phyloP scores from a whole-genome alignment of 2,329 filamentous ascomycete genomes.

The Pseudogymnoascus sp. region DNA sequence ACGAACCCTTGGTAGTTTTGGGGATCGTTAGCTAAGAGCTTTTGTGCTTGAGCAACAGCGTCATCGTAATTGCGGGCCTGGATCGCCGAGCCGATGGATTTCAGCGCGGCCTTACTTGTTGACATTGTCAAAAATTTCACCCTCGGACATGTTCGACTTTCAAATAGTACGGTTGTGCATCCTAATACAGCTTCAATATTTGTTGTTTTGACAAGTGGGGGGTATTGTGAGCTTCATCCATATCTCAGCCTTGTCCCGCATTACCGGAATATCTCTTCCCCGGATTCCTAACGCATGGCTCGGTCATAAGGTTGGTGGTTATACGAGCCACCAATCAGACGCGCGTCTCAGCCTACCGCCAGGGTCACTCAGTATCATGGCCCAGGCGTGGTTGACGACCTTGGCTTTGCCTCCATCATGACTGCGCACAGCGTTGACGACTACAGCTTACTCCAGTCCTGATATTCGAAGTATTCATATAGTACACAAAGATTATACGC shows the following conservation, averaged over 20 bases:
- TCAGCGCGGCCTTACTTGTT: conserved; percentile 56
- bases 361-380: background rate
- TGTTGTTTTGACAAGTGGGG: background rate
- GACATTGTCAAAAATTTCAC: conserved; percentile 21
- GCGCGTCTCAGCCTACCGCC: background rate
- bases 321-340: background rate
- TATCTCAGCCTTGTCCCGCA: conserved; percentile 5
- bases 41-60: conserved; percentile 59
- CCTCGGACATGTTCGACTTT: background rate
- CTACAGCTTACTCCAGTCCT: background rate
- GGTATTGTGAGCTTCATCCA: background rate
- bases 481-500: background rate
- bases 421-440: background rate
- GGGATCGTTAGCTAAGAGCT: conserved; percentile 62
- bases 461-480: background rate
- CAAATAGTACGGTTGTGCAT: conserved; percentile 1
- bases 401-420: background rate
- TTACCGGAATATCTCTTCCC: conserved; percentile 4
- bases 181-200: background rate
- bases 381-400: background rate
- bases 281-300: background rate
- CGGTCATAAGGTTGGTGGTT: background rate
- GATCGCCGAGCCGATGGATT: conserved; percentile 70
- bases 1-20: conserved; percentile 74
- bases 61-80: conserved; percentile 72